Evolutionary conservation across 2,329 filamentous ascomycete species (phyloP).

Genomic region (Pseudogymnoascus sp.): DNA sequence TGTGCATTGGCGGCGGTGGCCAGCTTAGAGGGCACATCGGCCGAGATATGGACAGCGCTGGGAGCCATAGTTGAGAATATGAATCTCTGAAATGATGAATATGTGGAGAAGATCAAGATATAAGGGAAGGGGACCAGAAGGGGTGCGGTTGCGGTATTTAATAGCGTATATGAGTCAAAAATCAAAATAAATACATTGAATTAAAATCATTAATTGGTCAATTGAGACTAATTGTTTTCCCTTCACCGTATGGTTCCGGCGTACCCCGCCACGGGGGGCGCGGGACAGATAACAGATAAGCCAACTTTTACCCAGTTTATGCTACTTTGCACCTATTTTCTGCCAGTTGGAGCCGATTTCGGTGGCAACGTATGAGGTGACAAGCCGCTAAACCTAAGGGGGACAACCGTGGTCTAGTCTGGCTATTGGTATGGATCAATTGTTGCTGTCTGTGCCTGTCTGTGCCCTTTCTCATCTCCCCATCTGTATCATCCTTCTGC

Average conservation of each 20-base stretch:
- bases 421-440: background rate
- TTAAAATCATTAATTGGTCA: background rate
- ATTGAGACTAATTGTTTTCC: background rate
- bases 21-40: background rate
- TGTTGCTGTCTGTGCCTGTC: background rate
- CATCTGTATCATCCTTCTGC: background rate
- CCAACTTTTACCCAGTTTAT: background rate
- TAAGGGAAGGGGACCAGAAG: background rate
- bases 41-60: background rate
- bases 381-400: background rate
- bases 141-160: background rate
- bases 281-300: background rate
- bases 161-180: conserved; percentile 2
- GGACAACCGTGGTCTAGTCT: background rate
- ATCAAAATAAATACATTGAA: background rate
- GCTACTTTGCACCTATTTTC: background rate
- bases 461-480: background rate
- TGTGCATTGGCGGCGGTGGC: background rate
- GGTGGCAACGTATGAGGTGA: background rate
- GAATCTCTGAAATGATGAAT: background rate
- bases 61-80: background rate
- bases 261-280: conserved; percentile 6
- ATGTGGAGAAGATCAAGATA: background rate
- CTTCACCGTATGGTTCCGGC: conserved; percentile 5
- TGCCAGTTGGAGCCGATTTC: background rate